These are phyloP conservation scores for Murraya koenigii DNA, from an alignment of 345 rosid species.

Conservation along the genomic window DNA sequence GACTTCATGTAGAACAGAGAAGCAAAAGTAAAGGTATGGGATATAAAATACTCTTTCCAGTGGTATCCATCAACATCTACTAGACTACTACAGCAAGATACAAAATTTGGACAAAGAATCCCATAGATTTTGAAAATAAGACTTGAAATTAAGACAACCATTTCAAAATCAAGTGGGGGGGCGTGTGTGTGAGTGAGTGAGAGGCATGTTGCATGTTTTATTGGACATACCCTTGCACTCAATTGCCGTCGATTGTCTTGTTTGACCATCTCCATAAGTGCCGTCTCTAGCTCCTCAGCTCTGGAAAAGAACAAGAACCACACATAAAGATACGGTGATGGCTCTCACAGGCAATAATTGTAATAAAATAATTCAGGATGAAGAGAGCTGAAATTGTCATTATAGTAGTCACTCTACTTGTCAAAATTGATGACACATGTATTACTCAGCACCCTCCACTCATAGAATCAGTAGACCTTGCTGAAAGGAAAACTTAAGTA, in stretches of 20 bases:
- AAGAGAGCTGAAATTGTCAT: not conserved
- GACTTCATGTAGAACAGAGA: not conserved
- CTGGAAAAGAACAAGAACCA: constrained; percentile 38
- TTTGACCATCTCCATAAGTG: constrained; percentile 88
- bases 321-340: not conserved
- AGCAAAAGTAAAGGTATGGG: not conserved
- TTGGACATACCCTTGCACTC: constrained; percentile 65
- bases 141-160: not conserved
- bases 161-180: not conserved
- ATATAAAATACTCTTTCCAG: not conserved
- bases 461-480: not conserved
- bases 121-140: not conserved
- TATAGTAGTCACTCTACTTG: constrained; percentile 15
- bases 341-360: not conserved
- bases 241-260: constrained; percentile 74
- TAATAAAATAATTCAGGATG: constrained; percentile 9
- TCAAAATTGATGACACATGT: constrained; percentile 4
- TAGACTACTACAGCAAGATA: not conserved
- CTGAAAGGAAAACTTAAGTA: not conserved
- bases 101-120: not conserved
- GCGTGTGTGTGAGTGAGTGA: not conserved
- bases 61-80: not conserved
- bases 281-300: constrained; percentile 97
- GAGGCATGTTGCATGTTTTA: constrained; percentile 1
- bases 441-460: not conserved